Percentiles rank a stretch among this genome's conserved stretches.
phyloP scores from a whole-genome alignment of 768 basidiomycete genomes.

The Exidia glandulosa region DNA sequence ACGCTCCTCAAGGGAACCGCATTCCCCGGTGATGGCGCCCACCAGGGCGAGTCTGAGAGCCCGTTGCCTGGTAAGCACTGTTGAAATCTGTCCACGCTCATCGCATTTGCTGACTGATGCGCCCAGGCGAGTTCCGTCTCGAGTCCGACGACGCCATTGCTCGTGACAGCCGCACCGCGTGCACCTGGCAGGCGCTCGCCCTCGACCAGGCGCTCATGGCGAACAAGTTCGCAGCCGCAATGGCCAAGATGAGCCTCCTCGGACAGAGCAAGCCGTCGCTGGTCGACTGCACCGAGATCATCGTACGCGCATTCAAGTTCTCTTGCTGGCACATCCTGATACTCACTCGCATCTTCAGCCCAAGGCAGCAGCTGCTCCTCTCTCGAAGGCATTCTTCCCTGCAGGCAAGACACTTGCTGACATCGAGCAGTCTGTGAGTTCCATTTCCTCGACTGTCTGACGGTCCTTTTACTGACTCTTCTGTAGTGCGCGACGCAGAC shows the following conservation, averaged over 20 bases:
- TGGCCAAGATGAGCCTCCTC: not conserved
- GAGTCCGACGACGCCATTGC: conserved; percentile 30
- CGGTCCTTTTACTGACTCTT: too few relatives aligned
- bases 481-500: not conserved
- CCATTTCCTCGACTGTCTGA: too few relatives aligned
- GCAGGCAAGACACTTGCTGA: not conserved
- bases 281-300: conserved; percentile 3
- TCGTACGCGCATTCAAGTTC: too few relatives aligned
- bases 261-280: not conserved
- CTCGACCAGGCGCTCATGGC: conserved; percentile 1
- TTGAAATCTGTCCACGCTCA: too few relatives aligned
- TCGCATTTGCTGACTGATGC: too few relatives aligned
- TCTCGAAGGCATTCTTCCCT: not conserved
- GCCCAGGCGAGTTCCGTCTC: conserved; percentile 31
- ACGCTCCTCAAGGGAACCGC: conserved; percentile 15
- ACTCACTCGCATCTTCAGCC: too few relatives aligned
- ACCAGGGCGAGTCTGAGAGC: conserved; percentile 29
- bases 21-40: conserved; percentile 26
- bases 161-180: conserved; percentile 34
- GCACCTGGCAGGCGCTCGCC: conserved; percentile 34
- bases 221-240: not conserved
- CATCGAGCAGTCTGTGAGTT: not conserved
- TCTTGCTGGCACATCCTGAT: too few relatives aligned
- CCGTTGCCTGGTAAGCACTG: too few relatives aligned
- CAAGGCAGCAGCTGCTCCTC: not conserved